Evolutionary conservation across 495 filamentous ascomycete species (phyloP).

Genomic region (Daldinia bambusicola): DNA sequence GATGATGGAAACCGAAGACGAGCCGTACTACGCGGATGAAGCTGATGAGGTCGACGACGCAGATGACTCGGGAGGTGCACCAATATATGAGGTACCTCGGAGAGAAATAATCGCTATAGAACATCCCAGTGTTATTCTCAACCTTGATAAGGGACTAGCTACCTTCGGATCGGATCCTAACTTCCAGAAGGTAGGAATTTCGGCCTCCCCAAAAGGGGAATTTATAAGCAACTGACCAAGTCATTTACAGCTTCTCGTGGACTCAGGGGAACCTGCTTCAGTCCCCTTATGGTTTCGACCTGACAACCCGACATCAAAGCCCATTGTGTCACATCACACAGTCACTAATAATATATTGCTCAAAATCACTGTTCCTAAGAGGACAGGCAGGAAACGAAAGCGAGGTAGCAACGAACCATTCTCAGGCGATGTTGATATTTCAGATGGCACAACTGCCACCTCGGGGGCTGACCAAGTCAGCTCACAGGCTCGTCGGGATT

Average conservation of each 20-base stretch:
- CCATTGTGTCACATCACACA: conserved; percentile 75
- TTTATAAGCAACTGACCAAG: background rate
- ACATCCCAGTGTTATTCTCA: conserved; percentile 84
- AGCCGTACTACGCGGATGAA: conserved; percentile 9
- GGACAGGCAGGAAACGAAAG: conserved; percentile 86
- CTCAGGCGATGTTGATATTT: conserved; percentile 41
- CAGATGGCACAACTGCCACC: conserved; percentile 33
- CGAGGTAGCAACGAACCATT: conserved; percentile 76
- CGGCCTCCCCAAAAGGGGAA: background rate
- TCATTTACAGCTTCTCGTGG: conserved; percentile 35
- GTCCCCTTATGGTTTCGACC: conserved; percentile 76
- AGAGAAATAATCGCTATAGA: conserved; percentile 80
- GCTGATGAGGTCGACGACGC: conserved; percentile 20
- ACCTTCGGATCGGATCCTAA: conserved; percentile 76
- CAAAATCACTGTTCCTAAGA: conserved; percentile 85
- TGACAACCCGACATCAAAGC: conserved; percentile 78
- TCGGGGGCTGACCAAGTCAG: conserved; percentile 38
- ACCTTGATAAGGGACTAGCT: conserved; percentile 81
- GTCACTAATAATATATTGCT: conserved; percentile 83
- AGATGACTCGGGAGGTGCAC: conserved; percentile 45
- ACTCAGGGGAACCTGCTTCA: conserved; percentile 48
- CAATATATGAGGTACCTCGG: conserved; percentile 64
- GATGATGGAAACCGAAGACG: conserved; percentile 24
- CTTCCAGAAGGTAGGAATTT: conserved; percentile 68
- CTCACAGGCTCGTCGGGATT: conserved; percentile 56